Conservation (phyloP, 2,329 filamentous ascomycete species). For the Penicillium rolfsii region DNA sequence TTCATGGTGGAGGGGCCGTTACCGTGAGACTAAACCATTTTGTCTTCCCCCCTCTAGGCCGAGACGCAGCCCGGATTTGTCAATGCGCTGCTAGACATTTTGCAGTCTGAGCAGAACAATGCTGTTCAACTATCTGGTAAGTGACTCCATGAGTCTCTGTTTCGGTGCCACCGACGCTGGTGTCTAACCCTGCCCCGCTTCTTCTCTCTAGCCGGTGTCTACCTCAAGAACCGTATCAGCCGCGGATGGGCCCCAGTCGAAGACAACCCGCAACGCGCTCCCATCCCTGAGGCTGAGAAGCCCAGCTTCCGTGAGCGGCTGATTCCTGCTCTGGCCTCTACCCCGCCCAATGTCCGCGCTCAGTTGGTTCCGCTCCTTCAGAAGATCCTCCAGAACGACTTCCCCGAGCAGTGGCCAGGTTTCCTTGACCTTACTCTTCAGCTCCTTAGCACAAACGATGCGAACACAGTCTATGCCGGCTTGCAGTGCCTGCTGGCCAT, state of each 20-base stretch:
- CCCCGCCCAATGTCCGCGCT: constrained; percentile 78
- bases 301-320: constrained; percentile 81
- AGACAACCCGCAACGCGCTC: constrained; percentile 70
- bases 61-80: constrained; percentile 89
- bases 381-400: constrained; percentile 94
- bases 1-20: constrained; percentile 19
- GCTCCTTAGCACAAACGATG: constrained; percentile 83
- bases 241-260: constrained; percentile 84
- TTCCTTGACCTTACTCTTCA: constrained; percentile 93
- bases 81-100: constrained; percentile 85
- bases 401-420: constrained; percentile 88
- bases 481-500: constrained; percentile 92
- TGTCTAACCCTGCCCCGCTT: constrained; percentile 26
- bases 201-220: constrained; percentile 74
- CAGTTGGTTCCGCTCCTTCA: constrained; percentile 94
- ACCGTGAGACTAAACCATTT: constrained; percentile 22
- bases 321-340: constrained; percentile 82
- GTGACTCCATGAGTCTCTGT: constrained; percentile 38
- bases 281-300: constrained; percentile 89
- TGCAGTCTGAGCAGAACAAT: constrained; percentile 84
- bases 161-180: background rate
- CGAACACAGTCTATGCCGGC: constrained; percentile 85
- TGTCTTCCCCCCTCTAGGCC: constrained; percentile 60
- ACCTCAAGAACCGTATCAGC: constrained; percentile 96
- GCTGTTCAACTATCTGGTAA: constrained; percentile 86